These are phyloP conservation scores for Gamsiella multidivaricata DNA, from an alignment of 192 early-diverging fungal species.

Conservation along the genomic window DNA sequence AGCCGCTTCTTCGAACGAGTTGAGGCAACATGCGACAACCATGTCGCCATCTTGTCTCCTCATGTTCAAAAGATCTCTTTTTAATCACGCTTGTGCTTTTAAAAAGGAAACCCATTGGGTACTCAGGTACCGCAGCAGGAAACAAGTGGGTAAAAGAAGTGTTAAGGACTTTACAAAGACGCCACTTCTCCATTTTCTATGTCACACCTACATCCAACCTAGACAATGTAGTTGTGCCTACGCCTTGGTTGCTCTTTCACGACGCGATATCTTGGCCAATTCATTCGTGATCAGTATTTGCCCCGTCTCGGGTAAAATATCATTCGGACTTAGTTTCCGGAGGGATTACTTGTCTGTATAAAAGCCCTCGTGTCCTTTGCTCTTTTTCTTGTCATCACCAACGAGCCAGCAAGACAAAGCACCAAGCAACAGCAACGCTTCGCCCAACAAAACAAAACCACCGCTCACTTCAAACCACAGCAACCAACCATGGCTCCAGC, in stretches of 20 bases:
- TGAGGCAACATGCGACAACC: background rate
- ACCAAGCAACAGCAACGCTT: background rate
- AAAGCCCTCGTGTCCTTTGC: background rate
- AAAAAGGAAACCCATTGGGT: background rate
- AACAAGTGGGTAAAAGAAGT: too few species aligned
- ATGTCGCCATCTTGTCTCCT: conserved; percentile 7
- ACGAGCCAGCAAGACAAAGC: background rate
- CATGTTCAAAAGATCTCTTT: background rate
- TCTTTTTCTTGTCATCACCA: conserved; percentile 3
- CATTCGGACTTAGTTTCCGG: conserved; percentile 8
- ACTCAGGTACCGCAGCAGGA: too few species aligned
- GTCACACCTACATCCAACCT: too few species aligned
- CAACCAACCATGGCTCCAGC: conserved; percentile 34
- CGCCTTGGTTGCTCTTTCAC: too few species aligned
- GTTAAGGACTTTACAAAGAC: too few species aligned
- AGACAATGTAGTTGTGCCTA: background rate
- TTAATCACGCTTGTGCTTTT: background rate
- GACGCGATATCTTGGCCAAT: too few species aligned
- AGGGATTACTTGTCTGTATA: too few species aligned
- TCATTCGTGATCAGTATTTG: too few species aligned
- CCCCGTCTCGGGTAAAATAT: conserved; percentile 6
- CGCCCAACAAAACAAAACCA: conserved; percentile 1
- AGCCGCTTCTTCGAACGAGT: too few species aligned
- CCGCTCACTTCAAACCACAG: conserved; percentile 1
- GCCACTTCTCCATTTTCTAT: too few species aligned